Evolutionary conservation across 768 basidiomycete species (phyloP).

Genomic region (Ephemerocybe angulata): DNA sequence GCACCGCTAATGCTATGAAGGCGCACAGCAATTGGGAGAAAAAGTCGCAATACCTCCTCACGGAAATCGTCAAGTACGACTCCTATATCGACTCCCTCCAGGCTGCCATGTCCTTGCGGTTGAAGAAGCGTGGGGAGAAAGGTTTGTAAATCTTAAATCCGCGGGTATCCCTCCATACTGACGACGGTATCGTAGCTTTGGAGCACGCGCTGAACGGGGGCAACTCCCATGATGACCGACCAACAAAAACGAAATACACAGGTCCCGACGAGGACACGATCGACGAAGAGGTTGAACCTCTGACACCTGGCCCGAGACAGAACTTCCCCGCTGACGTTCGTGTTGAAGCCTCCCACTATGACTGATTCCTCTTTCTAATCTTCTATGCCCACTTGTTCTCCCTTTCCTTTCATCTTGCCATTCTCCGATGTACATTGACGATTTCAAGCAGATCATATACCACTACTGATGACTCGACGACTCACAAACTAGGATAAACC

Average conservation of each 20-base stretch:
- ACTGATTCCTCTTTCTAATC: neutral
- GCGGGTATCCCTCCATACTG: constrained; percentile 3
- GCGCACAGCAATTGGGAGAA: constrained; percentile 90
- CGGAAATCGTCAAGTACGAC: constrained; percentile 94
- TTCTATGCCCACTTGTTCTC: neutral
- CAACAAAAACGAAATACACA: constrained; percentile 29
- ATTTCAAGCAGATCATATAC: constrained; percentile 5
- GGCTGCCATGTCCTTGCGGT: constrained; percentile 74
- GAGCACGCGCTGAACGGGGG: constrained; percentile 33
- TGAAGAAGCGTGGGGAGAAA: constrained; percentile 91
- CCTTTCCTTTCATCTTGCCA: neutral
- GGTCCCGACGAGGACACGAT: constrained; percentile 32
- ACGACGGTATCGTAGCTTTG: constrained; percentile 21
- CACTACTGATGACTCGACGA: constrained; percentile 4
- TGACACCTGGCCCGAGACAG: constrained; percentile 24
- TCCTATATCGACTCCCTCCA: constrained; percentile 91
- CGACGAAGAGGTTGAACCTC: constrained; percentile 30
- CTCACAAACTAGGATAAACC: neutral
- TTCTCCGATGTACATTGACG: constrained; percentile 3
- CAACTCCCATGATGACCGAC: constrained; percentile 24
- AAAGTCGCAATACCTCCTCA: constrained; percentile 82
- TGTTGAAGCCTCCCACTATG: neutral
- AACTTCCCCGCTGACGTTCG: neutral
- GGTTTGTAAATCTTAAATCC: constrained; percentile 25
- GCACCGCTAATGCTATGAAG: constrained; percentile 68